Percentiles rank a stretch among this genome's conserved stretches.
These are phyloP conservation scores for Globisporangium radiosum DNA, from an alignment of 352 stramenopile species.

Conservation along the genomic window DNA sequence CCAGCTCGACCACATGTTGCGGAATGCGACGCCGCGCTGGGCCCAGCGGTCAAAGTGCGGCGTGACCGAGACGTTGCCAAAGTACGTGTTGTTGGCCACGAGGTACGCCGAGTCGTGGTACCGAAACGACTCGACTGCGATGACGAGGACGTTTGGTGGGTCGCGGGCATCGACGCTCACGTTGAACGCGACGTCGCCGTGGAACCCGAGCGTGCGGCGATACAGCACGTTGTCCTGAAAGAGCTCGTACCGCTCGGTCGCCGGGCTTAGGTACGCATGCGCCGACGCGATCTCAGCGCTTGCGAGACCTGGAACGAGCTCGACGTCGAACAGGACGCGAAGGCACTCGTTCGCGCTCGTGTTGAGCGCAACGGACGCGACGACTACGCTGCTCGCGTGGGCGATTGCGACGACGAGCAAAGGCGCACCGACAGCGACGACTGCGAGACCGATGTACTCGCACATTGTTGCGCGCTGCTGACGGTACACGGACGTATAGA, in stretches of 20 bases:
- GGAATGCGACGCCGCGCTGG: conserved; percentile 36
- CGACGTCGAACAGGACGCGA: conserved; percentile 11
- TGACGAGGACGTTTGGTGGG: conserved; percentile 41
- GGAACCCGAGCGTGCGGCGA: conserved; percentile 31
- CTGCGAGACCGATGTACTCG: not conserved
- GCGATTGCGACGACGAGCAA: conserved; percentile 14
- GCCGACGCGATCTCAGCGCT: conserved; percentile 13
- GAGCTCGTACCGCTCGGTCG: conserved; percentile 36
- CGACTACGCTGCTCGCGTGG: conserved; percentile 12
- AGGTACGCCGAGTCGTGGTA: conserved; percentile 48
- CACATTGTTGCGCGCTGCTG: not conserved
- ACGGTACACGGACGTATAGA: no score
- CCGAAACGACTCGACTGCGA: conserved; percentile 50
- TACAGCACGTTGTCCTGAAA: conserved; percentile 38
- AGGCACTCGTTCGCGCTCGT: conserved; percentile 37
- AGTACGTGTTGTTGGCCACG: conserved; percentile 24
- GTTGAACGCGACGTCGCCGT: conserved; percentile 33
- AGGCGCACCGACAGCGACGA: conserved; percentile 15
- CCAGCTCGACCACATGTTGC: conserved; percentile 59
- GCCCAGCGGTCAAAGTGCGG: conserved; percentile 47
- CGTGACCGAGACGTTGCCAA: conserved; percentile 34
- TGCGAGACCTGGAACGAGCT: conserved; percentile 16
- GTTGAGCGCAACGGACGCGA: conserved; percentile 33
- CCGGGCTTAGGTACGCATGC: conserved; percentile 22
- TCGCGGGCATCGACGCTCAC: conserved; percentile 24